These are phyloP conservation scores for Boletus edulis DNA, from an alignment of 768 basidiomycete species.

Conservation along the genomic window DNA sequence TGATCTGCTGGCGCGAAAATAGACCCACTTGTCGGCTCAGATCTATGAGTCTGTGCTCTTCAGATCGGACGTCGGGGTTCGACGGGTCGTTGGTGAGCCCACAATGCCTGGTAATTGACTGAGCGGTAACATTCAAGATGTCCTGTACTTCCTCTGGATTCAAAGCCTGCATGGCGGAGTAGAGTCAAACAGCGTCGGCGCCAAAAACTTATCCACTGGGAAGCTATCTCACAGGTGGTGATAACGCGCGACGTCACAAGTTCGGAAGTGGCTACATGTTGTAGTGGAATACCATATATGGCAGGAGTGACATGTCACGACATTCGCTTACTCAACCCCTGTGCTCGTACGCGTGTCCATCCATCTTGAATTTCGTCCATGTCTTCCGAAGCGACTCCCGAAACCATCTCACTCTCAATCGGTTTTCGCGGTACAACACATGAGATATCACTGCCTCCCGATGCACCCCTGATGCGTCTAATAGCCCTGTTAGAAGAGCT, in stretches of 20 bases:
- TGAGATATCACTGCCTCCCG: slow-evolving; percentile 45
- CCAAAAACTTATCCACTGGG: too few relatives aligned
- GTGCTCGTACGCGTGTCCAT: not conserved
- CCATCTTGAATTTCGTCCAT: slow-evolving; percentile 7
- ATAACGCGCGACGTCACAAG: too few relatives aligned
- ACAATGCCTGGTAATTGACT: slow-evolving; percentile 13
- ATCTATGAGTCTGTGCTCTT: not conserved
- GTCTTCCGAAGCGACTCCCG: slow-evolving; percentile 4
- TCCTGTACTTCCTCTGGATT: not conserved
- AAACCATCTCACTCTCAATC: slow-evolving; percentile 28
- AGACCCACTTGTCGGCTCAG: slow-evolving; percentile 12
- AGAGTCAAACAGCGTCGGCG: too few relatives aligned
- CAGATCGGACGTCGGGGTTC: not conserved
- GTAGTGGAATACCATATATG: too few relatives aligned
- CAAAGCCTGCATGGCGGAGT: not conserved
- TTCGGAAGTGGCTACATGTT: too few relatives aligned
- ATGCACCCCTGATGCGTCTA: slow-evolving; percentile 51
- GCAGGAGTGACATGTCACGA: not conserved
- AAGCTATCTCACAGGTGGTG: too few relatives aligned
- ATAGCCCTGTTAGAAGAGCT: slow-evolving; percentile 55
- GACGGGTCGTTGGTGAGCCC: slow-evolving; percentile 10
- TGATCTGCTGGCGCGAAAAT: not conserved
- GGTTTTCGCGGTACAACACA: slow-evolving; percentile 49
- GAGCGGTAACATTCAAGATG: slow-evolving; percentile 8
- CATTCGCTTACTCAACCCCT: slow-evolving; percentile 17